Evolutionary conservation across 805 yeast genomes (phyloP).

Genomic region (Wickerhamiella vanderwaltii): DNA sequence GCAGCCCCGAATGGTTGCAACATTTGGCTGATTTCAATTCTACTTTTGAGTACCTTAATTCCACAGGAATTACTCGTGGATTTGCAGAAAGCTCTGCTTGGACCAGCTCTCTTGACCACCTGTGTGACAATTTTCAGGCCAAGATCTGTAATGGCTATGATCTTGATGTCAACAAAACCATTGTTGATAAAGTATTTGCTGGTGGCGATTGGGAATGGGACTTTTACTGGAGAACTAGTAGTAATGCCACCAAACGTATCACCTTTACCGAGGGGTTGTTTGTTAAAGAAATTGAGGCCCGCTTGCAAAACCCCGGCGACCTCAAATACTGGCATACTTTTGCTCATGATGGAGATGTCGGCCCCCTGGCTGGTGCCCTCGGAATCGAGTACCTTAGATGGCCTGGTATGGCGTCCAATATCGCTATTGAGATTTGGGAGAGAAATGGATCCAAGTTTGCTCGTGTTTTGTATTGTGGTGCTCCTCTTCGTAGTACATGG

Average conservation of each 20-base stretch:
- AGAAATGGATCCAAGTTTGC: conserved; percentile 24
- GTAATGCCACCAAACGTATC: conserved; percentile 30
- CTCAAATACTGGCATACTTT: conserved; percentile 32
- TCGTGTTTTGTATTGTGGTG: conserved; percentile 31
- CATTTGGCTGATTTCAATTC: conserved; percentile 27
- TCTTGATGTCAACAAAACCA: conserved; percentile 26
- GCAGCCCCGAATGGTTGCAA: conserved; percentile 28
- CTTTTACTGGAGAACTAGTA: conserved; percentile 28
- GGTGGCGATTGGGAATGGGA: conserved; percentile 37
- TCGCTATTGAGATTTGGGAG: conserved; percentile 31
- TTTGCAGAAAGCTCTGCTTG: conserved; percentile 20
- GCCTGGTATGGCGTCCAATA: conserved; percentile 39
- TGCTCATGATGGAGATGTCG: conserved; percentile 35
- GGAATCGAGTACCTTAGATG: conserved; percentile 30
- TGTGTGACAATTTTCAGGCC: conserved; percentile 34
- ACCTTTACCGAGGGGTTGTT: conserved; percentile 30
- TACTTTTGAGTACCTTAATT: conserved; percentile 25
- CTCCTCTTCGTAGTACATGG: conserved; percentile 16
- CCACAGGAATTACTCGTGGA: conserved; percentile 15
- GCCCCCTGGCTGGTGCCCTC: conserved; percentile 31
- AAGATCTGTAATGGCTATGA: conserved; percentile 31
- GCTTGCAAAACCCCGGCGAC: conserved; percentile 23
- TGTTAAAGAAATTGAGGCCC: conserved; percentile 29
- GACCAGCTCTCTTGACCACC: conserved; percentile 29
- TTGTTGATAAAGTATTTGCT: conserved; percentile 31